Evolutionary conservation across 176 grass and related monocot species (phyloP).

Genomic region (Zea luxurians): DNA sequence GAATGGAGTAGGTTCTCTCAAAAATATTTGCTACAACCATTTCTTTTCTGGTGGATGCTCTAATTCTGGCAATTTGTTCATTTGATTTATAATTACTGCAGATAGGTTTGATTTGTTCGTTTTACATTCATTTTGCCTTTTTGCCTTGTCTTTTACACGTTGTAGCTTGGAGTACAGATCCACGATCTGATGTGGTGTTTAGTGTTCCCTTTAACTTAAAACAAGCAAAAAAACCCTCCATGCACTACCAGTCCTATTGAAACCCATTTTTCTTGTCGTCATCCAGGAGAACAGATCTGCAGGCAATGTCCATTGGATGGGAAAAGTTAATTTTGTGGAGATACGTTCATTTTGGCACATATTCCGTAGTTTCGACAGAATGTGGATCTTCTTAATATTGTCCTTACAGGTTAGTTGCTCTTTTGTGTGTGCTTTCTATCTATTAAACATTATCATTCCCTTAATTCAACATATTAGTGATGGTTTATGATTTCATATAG

Average conservation of each 20-base stretch:
- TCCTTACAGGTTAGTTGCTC: conserved; percentile 75
- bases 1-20: conserved; percentile 55
- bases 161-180: neutral
- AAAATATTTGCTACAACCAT: neutral
- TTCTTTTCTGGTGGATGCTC: neutral
- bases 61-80: conserved; percentile 9
- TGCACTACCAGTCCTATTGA: neutral
- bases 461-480: conserved; percentile 8
- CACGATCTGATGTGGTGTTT: neutral
- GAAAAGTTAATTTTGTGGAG: conserved; percentile 99
- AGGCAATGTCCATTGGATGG: conserved; percentile 72
- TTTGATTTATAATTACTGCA: neutral
- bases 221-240: conserved; percentile 20
- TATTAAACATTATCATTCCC: neutral
- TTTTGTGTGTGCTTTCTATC: neutral
- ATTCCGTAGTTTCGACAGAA: conserved; percentile 97
- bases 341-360: conserved; percentile 98
- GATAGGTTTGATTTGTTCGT: conserved; percentile 21
- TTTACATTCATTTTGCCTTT: neutral
- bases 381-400: conserved; percentile 98
- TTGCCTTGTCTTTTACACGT: neutral
- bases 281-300: conserved; percentile 56
- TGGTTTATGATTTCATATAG: conserved; percentile 41
- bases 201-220: conserved; percentile 13
- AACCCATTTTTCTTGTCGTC: conserved; percentile 1